Percentiles rank a stretch among this genome's conserved stretches.
Evolutionary conservation across 192 early-diverging fungal genomes (phyloP).

Genomic region (Gamsiella multidivaricata): DNA sequence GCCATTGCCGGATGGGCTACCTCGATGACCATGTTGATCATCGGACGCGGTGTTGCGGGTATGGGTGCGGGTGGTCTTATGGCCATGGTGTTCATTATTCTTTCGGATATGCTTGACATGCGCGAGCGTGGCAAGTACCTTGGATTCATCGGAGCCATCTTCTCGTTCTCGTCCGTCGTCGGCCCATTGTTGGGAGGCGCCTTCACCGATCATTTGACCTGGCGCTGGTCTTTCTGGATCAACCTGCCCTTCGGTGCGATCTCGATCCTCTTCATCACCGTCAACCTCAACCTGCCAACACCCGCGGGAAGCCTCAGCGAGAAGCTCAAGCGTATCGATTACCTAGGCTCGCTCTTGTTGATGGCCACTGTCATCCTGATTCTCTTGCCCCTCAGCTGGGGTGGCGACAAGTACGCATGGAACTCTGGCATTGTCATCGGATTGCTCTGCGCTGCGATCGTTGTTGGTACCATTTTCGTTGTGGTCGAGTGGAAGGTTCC

Average conservation of each 20-base stretch:
- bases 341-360: conserved; percentile 64
- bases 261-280: conserved; percentile 49
- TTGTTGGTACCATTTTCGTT: conserved; percentile 56
- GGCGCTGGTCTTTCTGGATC: conserved; percentile 82
- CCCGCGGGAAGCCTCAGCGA: conserved; percentile 51
- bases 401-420: conserved; percentile 72
- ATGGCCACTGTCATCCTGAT: conserved; percentile 63
- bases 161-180: conserved; percentile 69
- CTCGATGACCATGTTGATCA: conserved; percentile 74
- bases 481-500: conserved; percentile 67
- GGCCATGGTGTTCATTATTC: conserved; percentile 72
- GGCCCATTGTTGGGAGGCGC: conserved; percentile 78
- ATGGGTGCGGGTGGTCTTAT: conserved; percentile 76
- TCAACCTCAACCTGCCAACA: conserved; percentile 64
- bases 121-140: conserved; percentile 74
- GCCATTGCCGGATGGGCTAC: conserved; percentile 63
- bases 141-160: conserved; percentile 68
- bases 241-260: conserved; percentile 58
- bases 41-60: conserved; percentile 71
- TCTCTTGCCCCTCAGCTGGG: conserved; percentile 71
- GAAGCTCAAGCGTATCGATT: conserved; percentile 73
- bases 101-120: conserved; percentile 77
- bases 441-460: conserved; percentile 62
- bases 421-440: conserved; percentile 63
- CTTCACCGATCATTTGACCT: conserved; percentile 71